A percentile compares a stretch with the other conserved stretches of the same genome.
Evolutionary conservation across 208 protist species (phyloP).

Genomic region (Trypanosoma brucei): DNA sequence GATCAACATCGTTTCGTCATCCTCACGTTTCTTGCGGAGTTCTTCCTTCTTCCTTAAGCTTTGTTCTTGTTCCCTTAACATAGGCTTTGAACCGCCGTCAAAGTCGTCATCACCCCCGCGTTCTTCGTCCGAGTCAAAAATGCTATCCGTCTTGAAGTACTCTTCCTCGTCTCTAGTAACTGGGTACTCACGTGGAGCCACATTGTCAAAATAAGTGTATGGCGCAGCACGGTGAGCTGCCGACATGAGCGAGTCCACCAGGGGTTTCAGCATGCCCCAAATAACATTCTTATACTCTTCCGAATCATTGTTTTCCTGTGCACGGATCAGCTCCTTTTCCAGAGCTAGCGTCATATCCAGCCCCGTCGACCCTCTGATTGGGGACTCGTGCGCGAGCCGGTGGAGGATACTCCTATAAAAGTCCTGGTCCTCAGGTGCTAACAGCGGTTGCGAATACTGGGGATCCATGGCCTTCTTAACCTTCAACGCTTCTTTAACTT

Average conservation of each 20-base stretch:
- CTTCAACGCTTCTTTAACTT: no score
- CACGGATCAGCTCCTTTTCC: conserved; percentile 70
- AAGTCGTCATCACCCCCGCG: conserved; percentile 51
- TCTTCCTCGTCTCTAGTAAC: conserved; percentile 85
- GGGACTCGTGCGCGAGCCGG: conserved; percentile 60
- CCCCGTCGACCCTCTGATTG: conserved; percentile 59
- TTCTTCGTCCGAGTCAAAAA: conserved; percentile 77
- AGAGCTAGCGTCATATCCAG: conserved; percentile 71
- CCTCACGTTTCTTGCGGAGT: conserved; percentile 56
- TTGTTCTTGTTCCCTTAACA: conserved; percentile 45
- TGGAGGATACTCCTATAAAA: conserved; percentile 81
- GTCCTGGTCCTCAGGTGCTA: conserved; percentile 39
- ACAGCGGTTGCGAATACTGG: conserved; percentile 9
- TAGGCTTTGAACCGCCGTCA: conserved; percentile 51
- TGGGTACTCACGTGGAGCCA: conserved; percentile 40
- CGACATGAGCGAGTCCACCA: conserved; percentile 79
- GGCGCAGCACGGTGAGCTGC: conserved; percentile 69
- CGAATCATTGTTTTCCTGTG: conserved; percentile 48
- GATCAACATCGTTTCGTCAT: conserved; percentile 87
- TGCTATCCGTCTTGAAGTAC: conserved; percentile 58
- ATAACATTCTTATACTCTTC: conserved; percentile 62
- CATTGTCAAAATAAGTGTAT: conserved; percentile 82
- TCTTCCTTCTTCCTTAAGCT: conserved; percentile 74
- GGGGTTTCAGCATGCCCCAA: conserved; percentile 75
- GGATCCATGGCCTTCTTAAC: conserved; percentile 2